Evolutionary conservation across 768 basidiomycete species (phyloP).

Genomic region (Xerocomellus chrysenteron): DNA sequence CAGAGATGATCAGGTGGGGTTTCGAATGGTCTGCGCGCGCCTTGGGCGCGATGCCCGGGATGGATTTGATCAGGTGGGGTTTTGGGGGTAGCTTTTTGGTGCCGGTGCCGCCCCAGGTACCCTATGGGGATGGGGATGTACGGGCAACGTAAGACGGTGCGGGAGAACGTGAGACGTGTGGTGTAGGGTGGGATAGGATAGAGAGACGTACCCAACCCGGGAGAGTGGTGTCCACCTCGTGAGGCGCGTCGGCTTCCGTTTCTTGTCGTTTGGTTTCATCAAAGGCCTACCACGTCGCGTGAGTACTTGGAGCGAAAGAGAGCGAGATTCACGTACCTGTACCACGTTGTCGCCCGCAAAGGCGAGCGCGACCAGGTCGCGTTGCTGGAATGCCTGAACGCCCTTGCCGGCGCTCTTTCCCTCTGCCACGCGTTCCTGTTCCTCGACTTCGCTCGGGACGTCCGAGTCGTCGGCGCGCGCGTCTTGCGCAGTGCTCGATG

Average conservation of each 20-base stretch:
- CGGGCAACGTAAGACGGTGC: background rate
- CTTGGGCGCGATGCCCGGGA: slow-evolving; percentile 76
- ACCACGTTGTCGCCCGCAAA: slow-evolving; percentile 98
- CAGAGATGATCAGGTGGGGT: slow-evolving; percentile 91
- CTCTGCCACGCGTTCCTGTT: slow-evolving; percentile 56
- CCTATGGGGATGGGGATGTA: slow-evolving; percentile 44
- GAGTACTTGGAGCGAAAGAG: background rate
- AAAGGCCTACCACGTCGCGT: slow-evolving; percentile 60
- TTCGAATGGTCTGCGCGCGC: slow-evolving; percentile 83
- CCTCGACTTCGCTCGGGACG: slow-evolving; percentile 65
- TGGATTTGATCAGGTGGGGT: slow-evolving; percentile 73
- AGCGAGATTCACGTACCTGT: slow-evolving; percentile 50
- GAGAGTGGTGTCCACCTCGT: slow-evolving; percentile 83
- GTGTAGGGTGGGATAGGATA: background rate
- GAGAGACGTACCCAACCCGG: slow-evolving; percentile 83
- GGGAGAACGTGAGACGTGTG: background rate
- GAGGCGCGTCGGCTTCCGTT: slow-evolving; percentile 84
- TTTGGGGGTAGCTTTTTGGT: slow-evolving; percentile 58
- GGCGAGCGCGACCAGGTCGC: slow-evolving; percentile 89
- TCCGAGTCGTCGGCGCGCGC: slow-evolving; percentile 48
- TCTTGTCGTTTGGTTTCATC: slow-evolving; percentile 79
- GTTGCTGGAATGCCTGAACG: slow-evolving; percentile 77
- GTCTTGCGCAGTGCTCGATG: background rate
- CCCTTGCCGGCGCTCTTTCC: slow-evolving; percentile 42
- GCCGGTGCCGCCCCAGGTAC: slow-evolving; percentile 88